Base-by-base conservation (phyloP, 495 filamentous ascomycete species). In the Aspergillus hancockii region DNA sequence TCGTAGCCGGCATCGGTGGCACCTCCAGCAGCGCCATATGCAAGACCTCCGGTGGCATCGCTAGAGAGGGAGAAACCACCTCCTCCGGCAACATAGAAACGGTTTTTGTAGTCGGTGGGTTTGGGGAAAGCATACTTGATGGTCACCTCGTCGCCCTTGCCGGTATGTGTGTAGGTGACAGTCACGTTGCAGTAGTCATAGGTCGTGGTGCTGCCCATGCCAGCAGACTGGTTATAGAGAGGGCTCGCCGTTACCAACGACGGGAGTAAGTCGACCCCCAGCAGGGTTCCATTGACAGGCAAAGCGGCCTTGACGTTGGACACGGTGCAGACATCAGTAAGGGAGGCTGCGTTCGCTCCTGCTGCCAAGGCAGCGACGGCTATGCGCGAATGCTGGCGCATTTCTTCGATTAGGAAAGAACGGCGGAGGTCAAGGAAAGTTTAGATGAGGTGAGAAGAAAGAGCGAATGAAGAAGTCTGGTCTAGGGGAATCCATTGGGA, bases 1-100 rank as follows among this genome's bases (percentile, higher is more conserved):
- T 70, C 71, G 49, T 75, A 79, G 3, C 76, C 74, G 19, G 72
- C 76, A 52, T 65, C 65, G 23, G 73, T 75, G 49, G 68, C 71
- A 53, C 72, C 75, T 7, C 61, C 61, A 18, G 62, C 75, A 47
- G 75, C 76, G 47, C 75, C 75, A 49, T 79, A 78, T 57, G 64
- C 54, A 6, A 76, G 70, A 60, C 73, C 73, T 25, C 71, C 70
- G 16, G 71, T 75, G 3, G 68, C 60, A 31, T 72, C 63, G 32
- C 58, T 59, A 41, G 63, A 64, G 14, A 68, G 59, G 21, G 68
- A 68, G 56, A 61, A 75, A 18, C 72, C 72, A 30, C 71, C 71
- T 22, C 72, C 72, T 23, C 72, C 72, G 28, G 71, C 71, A 23
- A 73, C 70, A 54, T 73, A 73, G 65, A 72, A 75, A 13, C 72